Base-by-base conservation (phyloP, 139 green algal species). In the Coelastrella sp. region DNA sequence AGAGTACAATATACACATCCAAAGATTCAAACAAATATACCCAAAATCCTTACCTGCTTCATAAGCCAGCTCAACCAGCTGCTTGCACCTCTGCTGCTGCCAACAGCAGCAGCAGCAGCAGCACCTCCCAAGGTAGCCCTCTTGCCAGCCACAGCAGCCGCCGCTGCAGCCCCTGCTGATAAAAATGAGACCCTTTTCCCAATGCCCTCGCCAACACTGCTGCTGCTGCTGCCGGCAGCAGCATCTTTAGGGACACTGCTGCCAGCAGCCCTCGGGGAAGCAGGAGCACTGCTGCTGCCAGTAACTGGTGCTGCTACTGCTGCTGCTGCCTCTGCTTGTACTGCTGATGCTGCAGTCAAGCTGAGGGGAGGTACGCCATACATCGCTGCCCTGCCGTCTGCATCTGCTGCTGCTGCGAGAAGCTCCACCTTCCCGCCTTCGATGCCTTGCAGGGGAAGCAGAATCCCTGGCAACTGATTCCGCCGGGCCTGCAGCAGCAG, bases 371-470 rank as follows among this genome's bases (percentile, higher is more conserved):
- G 82, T 19, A 87, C 82, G 24, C 88, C 88, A 24, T 84, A 91
- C 68, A 83, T 73, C 25, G 88, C 80, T 66, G 88, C 88, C 22
- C 88, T 74, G 12, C 35, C 68, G 59, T 91, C 88, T 65, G 88
- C 88, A 75, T 91, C 88, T n/a, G 88, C 88, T 59, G 88, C 88
- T 59, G 74, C 49, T 70, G 65, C 74, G 0, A 87, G 66, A 7
- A 91, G 80, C 81, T 91, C 88, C 5, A 87, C 81, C 7, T 11
- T 57, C 19, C 76, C 65, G 17, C 87, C 87, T 12, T 87, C 78
- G 11, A 86, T 84, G 88, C 88, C 88, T 73, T 78, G 80, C 68
- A 91, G 80, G 68, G 68, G 56, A 66, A 91, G 81, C 80, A 68
- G n/a, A 0, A 91, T 78, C 7, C 88, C 88, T 10, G 80, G 80